Conservation (phyloP, 1,139 yeast species). For the Suhomyces yuchorum region DNA sequence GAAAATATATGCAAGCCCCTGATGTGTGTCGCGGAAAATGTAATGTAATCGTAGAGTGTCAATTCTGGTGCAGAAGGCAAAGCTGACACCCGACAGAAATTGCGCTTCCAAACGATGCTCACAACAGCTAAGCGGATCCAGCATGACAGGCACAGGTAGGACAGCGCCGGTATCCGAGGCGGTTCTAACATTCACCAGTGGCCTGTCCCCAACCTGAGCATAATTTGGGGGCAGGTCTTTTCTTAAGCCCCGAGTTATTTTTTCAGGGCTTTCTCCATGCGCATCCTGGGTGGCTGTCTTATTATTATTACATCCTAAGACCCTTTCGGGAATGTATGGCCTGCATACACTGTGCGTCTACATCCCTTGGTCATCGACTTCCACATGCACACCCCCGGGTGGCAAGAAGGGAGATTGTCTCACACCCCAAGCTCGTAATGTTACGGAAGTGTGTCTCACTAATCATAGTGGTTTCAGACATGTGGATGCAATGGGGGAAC, state of each 20-base stretch:
- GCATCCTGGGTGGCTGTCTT: neutral
- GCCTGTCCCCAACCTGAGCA: too few relatives aligned
- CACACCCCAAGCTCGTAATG: neutral
- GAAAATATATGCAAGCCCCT: conserved; percentile 3
- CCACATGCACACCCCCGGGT: neutral
- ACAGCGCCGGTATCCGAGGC: too few relatives aligned
- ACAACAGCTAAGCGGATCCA: neutral
- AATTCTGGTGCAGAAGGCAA: neutral
- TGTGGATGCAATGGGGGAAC: neutral
- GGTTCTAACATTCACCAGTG: too few relatives aligned
- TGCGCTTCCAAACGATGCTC: neutral
- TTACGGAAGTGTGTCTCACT: neutral
- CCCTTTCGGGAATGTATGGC: neutral
- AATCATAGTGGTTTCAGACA: neutral
- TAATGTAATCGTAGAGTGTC: neutral
- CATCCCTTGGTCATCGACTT: neutral
- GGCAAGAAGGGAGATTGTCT: neutral
- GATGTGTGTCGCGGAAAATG: neutral
- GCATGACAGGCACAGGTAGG: too few relatives aligned
- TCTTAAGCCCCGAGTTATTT: neutral
- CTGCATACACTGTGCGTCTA: neutral
- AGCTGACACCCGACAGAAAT: neutral
- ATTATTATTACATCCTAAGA: neutral
- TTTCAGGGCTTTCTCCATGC: neutral
- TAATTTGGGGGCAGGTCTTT: too few relatives aligned